Base-by-base conservation (phyloP, 1,284 basidiomycete species). In the Earliella scabrosa region DNA sequence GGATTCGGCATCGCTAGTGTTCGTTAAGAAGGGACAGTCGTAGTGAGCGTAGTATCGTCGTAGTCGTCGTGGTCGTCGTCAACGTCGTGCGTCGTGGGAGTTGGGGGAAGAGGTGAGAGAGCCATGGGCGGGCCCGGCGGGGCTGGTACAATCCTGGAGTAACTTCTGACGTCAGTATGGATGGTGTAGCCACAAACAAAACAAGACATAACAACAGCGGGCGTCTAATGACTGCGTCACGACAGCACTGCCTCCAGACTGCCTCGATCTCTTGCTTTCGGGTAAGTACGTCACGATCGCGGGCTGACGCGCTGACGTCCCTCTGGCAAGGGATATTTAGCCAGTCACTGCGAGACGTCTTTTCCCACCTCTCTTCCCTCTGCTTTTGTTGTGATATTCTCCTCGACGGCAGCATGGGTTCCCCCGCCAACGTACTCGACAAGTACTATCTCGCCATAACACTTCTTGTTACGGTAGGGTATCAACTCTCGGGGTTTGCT, bases 361-460 rank as follows among this genome's bases (percentile, higher is more conserved):
- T 16, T 14, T 40, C 34, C 16, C 18, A 4, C 11, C 24, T n/a
- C 18, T 21, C 3, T 23, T 13, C 13, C 31, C 16, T 21, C 23
- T 35, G 20, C 11, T 16, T 27, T 3, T 24, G 20, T 14, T 18
- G 5, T 8, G 5, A n/a, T 13, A n/a, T n/a, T n/a, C n/a, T n/a
- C n/a, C n/a, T n/a, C 11, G 2, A 7, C 20, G 0, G 24, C n/a
- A 45, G n/a, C 10, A 61, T 61, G 60, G 54, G 39, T 7, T 31
- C 43, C 3, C 75, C 80, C 0, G 76, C 76, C 21, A 70, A 84
- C 63, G 82, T 80, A 6, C 77, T 91, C 18, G 88, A 90, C 72
- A 72, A 73, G 41, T 87, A 82, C 68, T 90, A 89, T 66, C 79
- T 92, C 4, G 71, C 76, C n/a, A 75, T 91, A 32, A 87, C 88